Evolutionary conservation across 805 yeast species (phyloP), one percentile per base, ranked within the genome.

Genomic region (Hanseniaspora mollemarum): DNA sequence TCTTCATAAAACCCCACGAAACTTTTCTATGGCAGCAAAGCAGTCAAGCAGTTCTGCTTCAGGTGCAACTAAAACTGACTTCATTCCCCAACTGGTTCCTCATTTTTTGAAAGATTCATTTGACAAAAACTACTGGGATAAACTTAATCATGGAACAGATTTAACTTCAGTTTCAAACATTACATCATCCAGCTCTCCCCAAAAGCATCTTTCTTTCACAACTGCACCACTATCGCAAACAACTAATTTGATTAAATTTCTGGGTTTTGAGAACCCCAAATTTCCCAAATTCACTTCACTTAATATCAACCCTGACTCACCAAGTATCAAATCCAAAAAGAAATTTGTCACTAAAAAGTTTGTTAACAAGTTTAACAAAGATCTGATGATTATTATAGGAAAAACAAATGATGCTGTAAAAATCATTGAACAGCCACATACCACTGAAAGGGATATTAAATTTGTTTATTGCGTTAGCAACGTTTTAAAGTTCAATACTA

Each of bases 71-170:
- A 33, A 46, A 40, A 18, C 33, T 64, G 15, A 54, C 4, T 26
- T 16, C 5, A 51, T 81, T 32, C 92, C 90, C 0, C 82, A 81
- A 60, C 66, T 80, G 1, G 76, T 79, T 55, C 87, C 92, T 8
- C 70, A 92, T 53, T 80, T 83, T 58, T 64, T 83, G 18, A 70
- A 73, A 38, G 78, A 78, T 26, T 77, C 75, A 50, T 83, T 79
- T 61, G 51, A 48, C 6, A 29, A 26, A 16, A 24, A 21, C 13
- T 32, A 32, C 15, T 39, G 38, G 51, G 25, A 31, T 2, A 40
- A 31, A 6, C 2, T 42, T 19, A n/a, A 19, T 19, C 9, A 16
- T 16, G 19, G 19, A 35, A 5, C 16, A 18, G 39, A 16, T 7
- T 16, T 24, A 7, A 4, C 7, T 7, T 6, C 13, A 16, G 5